Percentiles rank a stretch among this genome's conserved stretches.
Conservation (phyloP, 345 rosid genomes). For the Eucalyptus curtisii region DNA sequence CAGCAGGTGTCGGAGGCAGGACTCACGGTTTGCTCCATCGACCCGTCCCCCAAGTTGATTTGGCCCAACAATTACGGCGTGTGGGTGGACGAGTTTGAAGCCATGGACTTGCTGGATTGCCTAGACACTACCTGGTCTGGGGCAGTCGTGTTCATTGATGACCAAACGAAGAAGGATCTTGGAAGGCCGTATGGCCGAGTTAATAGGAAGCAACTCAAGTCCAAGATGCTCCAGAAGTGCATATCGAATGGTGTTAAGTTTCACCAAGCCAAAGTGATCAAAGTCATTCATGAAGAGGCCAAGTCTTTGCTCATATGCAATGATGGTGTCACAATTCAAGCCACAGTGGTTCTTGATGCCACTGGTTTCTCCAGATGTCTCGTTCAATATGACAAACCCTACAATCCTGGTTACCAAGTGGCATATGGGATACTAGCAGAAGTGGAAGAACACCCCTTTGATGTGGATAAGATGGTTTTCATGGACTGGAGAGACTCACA, state of each 20-base stretch:
- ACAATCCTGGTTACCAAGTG: constrained; percentile 93
- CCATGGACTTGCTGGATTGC: constrained; percentile 93
- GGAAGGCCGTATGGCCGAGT: constrained; percentile 92
- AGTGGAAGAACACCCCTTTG: constrained; percentile 91
- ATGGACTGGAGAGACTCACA: constrained; percentile 99
- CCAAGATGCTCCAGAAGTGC: constrained; percentile 90
- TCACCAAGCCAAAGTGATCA: constrained; percentile 84
- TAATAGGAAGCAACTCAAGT: constrained; percentile 80
- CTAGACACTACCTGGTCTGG: constrained; percentile 96
- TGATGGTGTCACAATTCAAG: constrained; percentile 80
- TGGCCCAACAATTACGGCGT: constrained; percentile 99
- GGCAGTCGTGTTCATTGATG: constrained; percentile 68
- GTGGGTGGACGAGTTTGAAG: constrained; percentile 98
- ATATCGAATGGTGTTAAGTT: constrained; percentile 74
- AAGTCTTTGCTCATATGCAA: constrained; percentile 74
- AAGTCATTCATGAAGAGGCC: constrained; percentile 76
- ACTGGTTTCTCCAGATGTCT: constrained; percentile 95
- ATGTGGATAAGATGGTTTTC: constrained; percentile 87
- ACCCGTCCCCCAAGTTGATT: constrained; percentile 80
- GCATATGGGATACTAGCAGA: constrained; percentile 94
- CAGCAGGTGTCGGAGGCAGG: constrained; percentile 93
- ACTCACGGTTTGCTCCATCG: constrained; percentile 81
- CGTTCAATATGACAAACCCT: constrained; percentile 91
- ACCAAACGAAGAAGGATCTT: constrained; percentile 47
- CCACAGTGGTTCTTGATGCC: constrained; percentile 85